These are phyloP conservation scores for Hymenoscyphus linearis DNA, from an alignment of 2,329 filamentous ascomycete genomes.

Conservation along the genomic window DNA sequence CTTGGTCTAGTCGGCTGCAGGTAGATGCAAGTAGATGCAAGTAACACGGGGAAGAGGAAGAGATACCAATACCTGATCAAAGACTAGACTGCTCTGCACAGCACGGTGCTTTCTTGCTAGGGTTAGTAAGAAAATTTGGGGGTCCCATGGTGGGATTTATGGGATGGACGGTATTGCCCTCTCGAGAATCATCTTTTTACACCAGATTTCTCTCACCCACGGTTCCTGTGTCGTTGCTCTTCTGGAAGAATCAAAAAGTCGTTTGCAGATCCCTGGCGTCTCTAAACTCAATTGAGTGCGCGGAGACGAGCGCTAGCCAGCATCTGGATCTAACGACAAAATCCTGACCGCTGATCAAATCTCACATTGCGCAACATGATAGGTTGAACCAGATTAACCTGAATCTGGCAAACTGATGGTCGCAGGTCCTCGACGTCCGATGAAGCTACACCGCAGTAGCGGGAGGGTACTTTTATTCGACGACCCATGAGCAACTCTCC, in stretches of 20 bases:
- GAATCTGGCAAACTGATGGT: conserved; percentile 14
- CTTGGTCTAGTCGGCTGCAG: conserved; percentile 19
- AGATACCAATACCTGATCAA: conserved; percentile 18
- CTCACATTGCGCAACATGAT: conserved; percentile 14
- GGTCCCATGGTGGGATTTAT: neutral
- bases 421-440: conserved; percentile 21
- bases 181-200: neutral
- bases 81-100: neutral
- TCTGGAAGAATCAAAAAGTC: conserved; percentile 16
- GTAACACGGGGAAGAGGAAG: conserved; percentile 12
- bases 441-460: conserved; percentile 28
- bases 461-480: conserved; percentile 28
- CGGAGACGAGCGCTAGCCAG: neutral
- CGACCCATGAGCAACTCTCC: conserved; percentile 14
- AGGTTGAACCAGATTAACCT: conserved; percentile 18
- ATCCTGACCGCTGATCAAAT: conserved; percentile 7
- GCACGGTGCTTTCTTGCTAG: neutral
- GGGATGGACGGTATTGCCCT: neutral
- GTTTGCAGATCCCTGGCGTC: conserved; percentile 10
- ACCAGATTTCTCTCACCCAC: conserved; percentile 7
- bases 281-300: conserved; percentile 1
- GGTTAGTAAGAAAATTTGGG: neutral
- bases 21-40: conserved; percentile 13
- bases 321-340: conserved; percentile 10
- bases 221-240: conserved; percentile 14